phyloP scores from a whole-genome alignment of 1,284 basidiomycete genomes.

The Boletellus deceptivus region DNA sequence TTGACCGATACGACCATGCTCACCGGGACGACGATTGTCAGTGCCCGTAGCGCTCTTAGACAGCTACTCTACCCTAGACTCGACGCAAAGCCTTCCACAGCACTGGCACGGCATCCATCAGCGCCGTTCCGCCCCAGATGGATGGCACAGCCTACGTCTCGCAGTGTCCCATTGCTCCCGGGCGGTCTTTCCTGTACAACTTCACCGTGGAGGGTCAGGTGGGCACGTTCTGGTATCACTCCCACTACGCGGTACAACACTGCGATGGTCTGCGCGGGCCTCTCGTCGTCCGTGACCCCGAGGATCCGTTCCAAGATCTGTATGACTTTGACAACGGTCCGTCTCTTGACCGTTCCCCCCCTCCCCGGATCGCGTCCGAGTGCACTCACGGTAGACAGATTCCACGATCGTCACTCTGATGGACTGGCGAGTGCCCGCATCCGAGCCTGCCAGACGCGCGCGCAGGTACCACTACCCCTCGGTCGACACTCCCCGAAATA shows the following conservation, averaged over 20 bases:
- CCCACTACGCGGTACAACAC: slow-evolving; percentile 24
- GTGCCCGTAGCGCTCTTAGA: background rate
- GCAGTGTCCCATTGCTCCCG: slow-evolving; percentile 43
- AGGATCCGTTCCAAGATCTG: slow-evolving; percentile 37
- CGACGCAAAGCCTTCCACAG: slow-evolving; percentile 12
- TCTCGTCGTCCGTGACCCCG: slow-evolving; percentile 42
- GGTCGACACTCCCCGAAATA: slow-evolving; percentile 10
- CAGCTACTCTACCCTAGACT: background rate
- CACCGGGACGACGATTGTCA: slow-evolving; percentile 27
- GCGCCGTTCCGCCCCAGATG: slow-evolving; percentile 17
- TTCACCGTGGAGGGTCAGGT: slow-evolving; percentile 32
- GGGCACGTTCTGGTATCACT: slow-evolving; percentile 43
- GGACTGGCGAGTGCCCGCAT: slow-evolving; percentile 21
- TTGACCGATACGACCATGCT: slow-evolving; percentile 28
- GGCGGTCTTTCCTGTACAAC: slow-evolving; percentile 37
- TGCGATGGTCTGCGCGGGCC: slow-evolving; percentile 37
- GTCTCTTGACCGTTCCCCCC: background rate
- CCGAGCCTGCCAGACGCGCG: background rate
- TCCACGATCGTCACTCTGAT: slow-evolving; percentile 2
- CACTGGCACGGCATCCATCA: slow-evolving; percentile 37
- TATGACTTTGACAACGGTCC: slow-evolving; percentile 46
- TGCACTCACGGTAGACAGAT: slow-evolving; percentile 14
- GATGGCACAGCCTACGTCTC: slow-evolving; percentile 33
- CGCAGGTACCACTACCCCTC: slow-evolving; percentile 34
- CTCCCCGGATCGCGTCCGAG: background rate